These are phyloP conservation scores for Hansenula lynferdii DNA, from an alignment of 1,139 yeast genomes.

Conservation along the genomic window DNA sequence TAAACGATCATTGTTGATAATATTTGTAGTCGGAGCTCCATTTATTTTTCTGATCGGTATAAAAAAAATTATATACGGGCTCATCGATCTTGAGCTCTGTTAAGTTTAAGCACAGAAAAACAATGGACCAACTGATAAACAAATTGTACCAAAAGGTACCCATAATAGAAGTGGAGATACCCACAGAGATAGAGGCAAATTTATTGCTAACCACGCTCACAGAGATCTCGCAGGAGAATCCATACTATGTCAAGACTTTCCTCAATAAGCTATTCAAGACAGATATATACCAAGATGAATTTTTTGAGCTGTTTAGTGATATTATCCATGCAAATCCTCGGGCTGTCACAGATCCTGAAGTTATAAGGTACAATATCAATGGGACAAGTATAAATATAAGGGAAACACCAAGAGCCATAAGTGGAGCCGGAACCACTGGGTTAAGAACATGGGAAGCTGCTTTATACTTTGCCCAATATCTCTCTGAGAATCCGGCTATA, in stretches of 20 bases:
- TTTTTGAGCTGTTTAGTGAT: conserved; percentile 47
- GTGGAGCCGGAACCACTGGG: conserved; percentile 83
- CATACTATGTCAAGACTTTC: conserved; percentile 45
- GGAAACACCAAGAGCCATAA: conserved; percentile 61
- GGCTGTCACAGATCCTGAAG: conserved; percentile 42
- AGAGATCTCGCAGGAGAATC: conserved; percentile 31
- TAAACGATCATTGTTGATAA: too few relatives aligned
- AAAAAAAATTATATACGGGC: background rate
- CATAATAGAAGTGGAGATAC: conserved; percentile 9
- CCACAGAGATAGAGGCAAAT: conserved; percentile 17
- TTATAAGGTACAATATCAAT: conserved; percentile 39
- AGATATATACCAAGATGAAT: conserved; percentile 32
- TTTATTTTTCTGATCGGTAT: too few relatives aligned
- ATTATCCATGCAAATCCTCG: conserved; percentile 37
- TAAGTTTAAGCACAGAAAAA: background rate
- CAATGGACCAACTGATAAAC: conserved; percentile 21
- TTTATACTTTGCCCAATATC: conserved; percentile 42
- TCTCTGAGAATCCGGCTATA: conserved; percentile 23
- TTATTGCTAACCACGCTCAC: conserved; percentile 19
- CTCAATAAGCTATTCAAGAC: conserved; percentile 27
- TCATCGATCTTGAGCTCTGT: too few relatives aligned
- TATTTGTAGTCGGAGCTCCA: too few relatives aligned
- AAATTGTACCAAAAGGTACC: conserved; percentile 29
- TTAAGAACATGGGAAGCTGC: conserved; percentile 95
- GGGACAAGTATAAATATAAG: conserved; percentile 35